phyloP scores from a whole-genome alignment of 2,329 filamentous ascomycete genomes.

The Didymella glomerata region DNA sequence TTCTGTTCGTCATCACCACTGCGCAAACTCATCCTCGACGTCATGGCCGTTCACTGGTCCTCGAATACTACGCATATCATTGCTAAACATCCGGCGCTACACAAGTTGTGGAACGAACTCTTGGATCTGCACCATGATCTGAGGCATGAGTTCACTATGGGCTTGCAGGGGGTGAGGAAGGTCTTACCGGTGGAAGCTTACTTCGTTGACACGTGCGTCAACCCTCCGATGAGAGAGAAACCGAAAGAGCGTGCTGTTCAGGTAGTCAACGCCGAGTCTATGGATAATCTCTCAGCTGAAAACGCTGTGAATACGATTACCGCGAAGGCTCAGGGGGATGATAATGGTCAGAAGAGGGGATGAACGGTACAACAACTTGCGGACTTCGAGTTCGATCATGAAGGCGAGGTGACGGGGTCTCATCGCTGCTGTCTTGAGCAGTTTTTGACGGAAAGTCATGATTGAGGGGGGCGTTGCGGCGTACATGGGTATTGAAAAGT shows the following conservation, averaged over 20 bases:
- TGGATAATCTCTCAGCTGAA: neutral
- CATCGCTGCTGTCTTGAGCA: neutral
- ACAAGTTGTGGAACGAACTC: conserved; percentile 22
- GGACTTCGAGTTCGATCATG: neutral
- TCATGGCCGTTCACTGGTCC: conserved; percentile 24
- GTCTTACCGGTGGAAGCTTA: conserved; percentile 14
- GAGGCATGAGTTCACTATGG: conserved; percentile 24
- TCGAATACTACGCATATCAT: conserved; percentile 4
- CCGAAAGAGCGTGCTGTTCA: neutral
- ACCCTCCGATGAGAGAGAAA: neutral
- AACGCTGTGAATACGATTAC: neutral
- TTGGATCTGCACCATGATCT: conserved; percentile 24
- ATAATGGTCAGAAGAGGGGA: neutral
- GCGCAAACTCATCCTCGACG: conserved; percentile 24
- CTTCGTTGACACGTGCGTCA: conserved; percentile 2
- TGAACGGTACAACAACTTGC: neutral
- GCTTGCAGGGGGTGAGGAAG: conserved; percentile 19
- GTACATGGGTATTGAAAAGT: neutral
- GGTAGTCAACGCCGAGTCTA: neutral
- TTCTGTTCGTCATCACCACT: conserved; percentile 6
- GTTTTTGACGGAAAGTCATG: neutral
- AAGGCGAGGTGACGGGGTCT: neutral
- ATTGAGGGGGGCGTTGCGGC: neutral
- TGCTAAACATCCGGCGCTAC: conserved; percentile 6
- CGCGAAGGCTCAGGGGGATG: neutral